Evolutionary conservation across 306 rosid species (phyloP).

Genomic region (Prinsepia uniflora): DNA sequence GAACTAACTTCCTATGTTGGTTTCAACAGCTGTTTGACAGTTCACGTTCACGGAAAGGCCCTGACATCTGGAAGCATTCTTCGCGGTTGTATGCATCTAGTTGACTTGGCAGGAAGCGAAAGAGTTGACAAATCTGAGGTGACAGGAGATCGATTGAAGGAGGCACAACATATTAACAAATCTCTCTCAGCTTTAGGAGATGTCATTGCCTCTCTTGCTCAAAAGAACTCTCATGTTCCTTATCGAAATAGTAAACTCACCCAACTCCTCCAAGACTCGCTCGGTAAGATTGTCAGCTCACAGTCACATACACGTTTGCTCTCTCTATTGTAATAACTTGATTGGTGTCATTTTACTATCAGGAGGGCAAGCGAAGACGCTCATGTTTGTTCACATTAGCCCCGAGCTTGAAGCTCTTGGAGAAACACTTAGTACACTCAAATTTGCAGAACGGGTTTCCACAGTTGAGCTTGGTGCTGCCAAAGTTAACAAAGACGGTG

Average conservation of each 20-base stretch:
- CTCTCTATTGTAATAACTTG: conserved; percentile 12
- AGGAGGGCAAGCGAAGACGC: conserved; percentile 96
- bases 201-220: conserved; percentile 88
- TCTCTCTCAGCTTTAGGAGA: conserved; percentile 98
- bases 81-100: conserved; percentile 89
- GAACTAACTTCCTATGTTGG: not conserved
- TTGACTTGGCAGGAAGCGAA: conserved; percentile 98
- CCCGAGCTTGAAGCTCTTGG: conserved; percentile 79
- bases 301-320: not conserved
- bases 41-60: conserved; percentile 91
- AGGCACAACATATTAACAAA: conserved; percentile 94
- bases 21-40: conserved; percentile 79
- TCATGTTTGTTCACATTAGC: conserved; percentile 91
- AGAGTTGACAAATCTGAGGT: conserved; percentile 94
- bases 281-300: conserved; percentile 45
- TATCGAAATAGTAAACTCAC: conserved; percentile 96
- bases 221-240: conserved; percentile 83
- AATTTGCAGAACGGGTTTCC: conserved; percentile 91
- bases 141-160: conserved; percentile 90
- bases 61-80: conserved; percentile 55
- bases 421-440: conserved; percentile 90
- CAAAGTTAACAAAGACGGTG: conserved; percentile 56
- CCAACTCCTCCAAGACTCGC: conserved; percentile 93
- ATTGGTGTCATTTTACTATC: conserved; percentile 8
- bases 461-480: conserved; percentile 88